Base-by-base conservation (phyloP, 2,329 filamentous ascomycete genomes). In the Cercospora sojina region DNA sequence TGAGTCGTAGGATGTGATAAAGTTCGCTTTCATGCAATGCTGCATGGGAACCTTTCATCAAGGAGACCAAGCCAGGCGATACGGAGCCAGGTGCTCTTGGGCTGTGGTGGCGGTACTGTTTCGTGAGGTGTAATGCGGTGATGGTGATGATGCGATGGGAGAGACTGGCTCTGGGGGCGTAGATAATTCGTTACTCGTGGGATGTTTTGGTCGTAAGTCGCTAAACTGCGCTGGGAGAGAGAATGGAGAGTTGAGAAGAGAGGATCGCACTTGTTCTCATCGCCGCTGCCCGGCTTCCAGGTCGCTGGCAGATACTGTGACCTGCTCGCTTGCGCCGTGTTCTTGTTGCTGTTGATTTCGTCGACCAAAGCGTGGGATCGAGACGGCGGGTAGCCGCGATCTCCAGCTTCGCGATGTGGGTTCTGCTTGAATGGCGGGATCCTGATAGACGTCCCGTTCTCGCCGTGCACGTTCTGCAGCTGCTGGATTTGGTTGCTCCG, bases 201-300 rank as follows among this genome's bases (percentile, higher is more conserved):
- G 23, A 3, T 47, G 10, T 16, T 23, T 41, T 13, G 5, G 27
- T 29, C 27, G 47, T 23, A 51, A 59, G 41, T 59, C 53, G 49
- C 51, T 49, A 59, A 51, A 31, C 10, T 32, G 43, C 43, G 43
- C 43, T 35, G 41, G 7, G 18, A 5, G 5, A 49, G 43, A 12
- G 18, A 10, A 13, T 23, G 43, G 16, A 35, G 20, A 51, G 23
- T 13, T 18, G 41, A 62, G 43, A 53, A 53, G 38, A 58, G 12
- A 62, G 43, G n/a, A 62, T 29, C 12, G 35, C 56, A 31, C 25
- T n/a, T 9, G 10, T 27, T 65, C 5, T 38, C 53, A 70, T n/a
- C 69, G 66, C 25, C 70, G 64, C 32, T 64, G 67, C 10, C 75
- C 75, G 58, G 75, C 74, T 66, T 77, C 75, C 9, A 77, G 68